phyloP scores from a whole-genome alignment of 108 stramenopile species.

The Cyclotella atomus region DNA sequence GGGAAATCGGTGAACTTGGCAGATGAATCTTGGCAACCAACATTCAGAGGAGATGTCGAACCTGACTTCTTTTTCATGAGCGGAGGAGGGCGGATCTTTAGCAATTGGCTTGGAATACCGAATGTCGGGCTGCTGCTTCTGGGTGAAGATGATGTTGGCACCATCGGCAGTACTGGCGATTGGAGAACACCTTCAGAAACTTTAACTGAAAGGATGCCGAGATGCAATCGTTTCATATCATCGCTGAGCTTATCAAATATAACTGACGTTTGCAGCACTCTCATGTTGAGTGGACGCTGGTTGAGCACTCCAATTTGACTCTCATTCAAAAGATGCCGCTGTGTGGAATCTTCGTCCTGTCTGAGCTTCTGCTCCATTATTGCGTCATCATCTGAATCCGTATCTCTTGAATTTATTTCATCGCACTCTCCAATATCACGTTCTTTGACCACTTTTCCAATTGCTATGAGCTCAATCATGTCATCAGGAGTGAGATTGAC shows the following conservation, averaged over 20 bases:
- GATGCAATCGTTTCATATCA: conserved; percentile 34
- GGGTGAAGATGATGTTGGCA: neutral
- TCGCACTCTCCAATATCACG: conserved; percentile 30
- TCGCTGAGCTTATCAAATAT: conserved; percentile 53
- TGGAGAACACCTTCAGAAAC: no score
- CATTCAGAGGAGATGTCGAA: conserved; percentile 2
- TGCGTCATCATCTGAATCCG: conserved; percentile 57
- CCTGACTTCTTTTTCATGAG: neutral
- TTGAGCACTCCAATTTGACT: conserved; percentile 54
- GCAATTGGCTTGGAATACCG: conserved; percentile 16
- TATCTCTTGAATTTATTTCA: conserved; percentile 41
- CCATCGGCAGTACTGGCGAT: neutral
- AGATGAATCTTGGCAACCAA: conserved; percentile 18
- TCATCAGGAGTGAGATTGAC: conserved; percentile 91
- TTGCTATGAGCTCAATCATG: conserved; percentile 83
- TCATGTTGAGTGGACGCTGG: conserved; percentile 32
- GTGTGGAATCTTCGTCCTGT: conserved; percentile 59
- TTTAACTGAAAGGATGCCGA: no score
- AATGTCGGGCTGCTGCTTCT: conserved; percentile 12
- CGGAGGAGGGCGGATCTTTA: conserved; percentile 31
- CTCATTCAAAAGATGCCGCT: conserved; percentile 57
- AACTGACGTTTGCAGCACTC: conserved; percentile 45
- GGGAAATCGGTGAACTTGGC: conserved; percentile 69
- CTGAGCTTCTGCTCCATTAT: conserved; percentile 64
- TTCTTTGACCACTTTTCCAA: conserved; percentile 80